These are phyloP conservation scores for Monosporascus sp. DNA, from an alignment of 2,329 filamentous ascomycete genomes.

Conservation along the genomic window DNA sequence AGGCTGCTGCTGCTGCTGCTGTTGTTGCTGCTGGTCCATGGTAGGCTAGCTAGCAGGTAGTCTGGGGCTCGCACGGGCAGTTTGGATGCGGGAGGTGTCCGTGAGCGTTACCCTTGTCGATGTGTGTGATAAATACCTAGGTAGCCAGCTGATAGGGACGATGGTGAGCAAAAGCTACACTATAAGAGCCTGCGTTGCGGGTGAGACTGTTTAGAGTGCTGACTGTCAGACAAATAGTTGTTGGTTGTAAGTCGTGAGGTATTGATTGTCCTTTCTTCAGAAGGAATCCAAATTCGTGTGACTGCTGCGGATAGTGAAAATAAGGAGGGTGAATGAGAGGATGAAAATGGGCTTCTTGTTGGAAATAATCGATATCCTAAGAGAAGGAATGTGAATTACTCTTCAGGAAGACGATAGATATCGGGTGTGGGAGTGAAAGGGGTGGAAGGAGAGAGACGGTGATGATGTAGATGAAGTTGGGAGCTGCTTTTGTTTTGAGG, in stretches of 20 bases:
- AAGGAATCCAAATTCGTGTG: conserved; percentile 15
- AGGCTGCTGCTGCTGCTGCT: conserved; percentile 41
- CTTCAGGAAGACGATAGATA: conserved; percentile 6
- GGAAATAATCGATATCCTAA: conserved; percentile 25
- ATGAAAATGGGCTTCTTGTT: conserved; percentile 38
- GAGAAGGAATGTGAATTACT: conserved; percentile 28
- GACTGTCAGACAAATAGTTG: too few species aligned
- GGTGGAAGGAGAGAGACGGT: conserved; percentile 13
- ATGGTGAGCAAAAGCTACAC: not conserved
- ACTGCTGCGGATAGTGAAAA: conserved; percentile 30
- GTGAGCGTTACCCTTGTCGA: not conserved
- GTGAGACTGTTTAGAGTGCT: too few species aligned
- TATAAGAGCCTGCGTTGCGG: not conserved
- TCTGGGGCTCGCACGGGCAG: conserved; percentile 40
- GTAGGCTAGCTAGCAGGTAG: conserved; percentile 36
- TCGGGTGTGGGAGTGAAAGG: conserved; percentile 8
- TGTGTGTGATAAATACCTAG: not conserved
- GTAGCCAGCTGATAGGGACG: not conserved
- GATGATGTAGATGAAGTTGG: conserved; percentile 13
- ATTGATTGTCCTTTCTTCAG: not conserved
- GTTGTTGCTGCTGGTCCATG: conserved; percentile 63
- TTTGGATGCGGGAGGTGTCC: conserved; percentile 6
- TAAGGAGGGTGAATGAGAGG: conserved; percentile 37
- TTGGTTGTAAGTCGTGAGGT: conserved; percentile 1
- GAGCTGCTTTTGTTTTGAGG: conserved; percentile 4